phyloP scores from a whole-genome alignment of 371 early-diverging fungal species.

The Zychaea mexicana region DNA sequence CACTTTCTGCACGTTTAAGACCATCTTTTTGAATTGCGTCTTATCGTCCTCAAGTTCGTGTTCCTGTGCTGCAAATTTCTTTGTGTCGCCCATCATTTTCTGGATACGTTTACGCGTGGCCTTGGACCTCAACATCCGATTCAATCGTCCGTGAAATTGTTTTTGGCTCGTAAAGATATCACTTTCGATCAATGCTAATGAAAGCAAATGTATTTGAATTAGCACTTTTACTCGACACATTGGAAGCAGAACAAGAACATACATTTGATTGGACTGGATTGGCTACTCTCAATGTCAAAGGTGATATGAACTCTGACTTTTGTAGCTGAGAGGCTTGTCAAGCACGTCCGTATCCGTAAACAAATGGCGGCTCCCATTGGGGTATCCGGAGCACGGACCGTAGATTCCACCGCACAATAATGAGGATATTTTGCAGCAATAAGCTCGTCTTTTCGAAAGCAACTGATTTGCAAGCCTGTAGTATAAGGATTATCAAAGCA shows the following conservation, averaged over 20 bases:
- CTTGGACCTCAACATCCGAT: neutral
- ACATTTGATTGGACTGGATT: neutral
- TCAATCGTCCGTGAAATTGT: neutral
- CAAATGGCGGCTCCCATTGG: conserved; percentile 2
- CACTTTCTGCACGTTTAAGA: neutral
- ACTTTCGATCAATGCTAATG: neutral
- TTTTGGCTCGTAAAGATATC: neutral
- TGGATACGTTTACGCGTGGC: neutral
- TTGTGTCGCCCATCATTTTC: neutral
- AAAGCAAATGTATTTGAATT: neutral
- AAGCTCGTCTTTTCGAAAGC: neutral
- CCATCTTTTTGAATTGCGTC: neutral
- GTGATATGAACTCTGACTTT: conserved; percentile 1
- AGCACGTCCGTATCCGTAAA: conserved; percentile 1
- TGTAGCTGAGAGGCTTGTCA: neutral
- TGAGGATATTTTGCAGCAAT: neutral
- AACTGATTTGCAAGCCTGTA: neutral
- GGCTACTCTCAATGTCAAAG: neutral
- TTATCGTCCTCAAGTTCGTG: neutral
- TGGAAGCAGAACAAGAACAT: neutral
- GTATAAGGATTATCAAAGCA: too few species aligned
- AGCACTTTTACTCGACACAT: too few species aligned
- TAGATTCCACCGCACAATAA: conserved; percentile 3
- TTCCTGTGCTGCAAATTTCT: neutral
- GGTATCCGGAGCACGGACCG: neutral